Percentiles rank a stretch among this genome's conserved stretches.
Evolutionary conservation across 495 filamentous ascomycete genomes (phyloP).

Genomic region (Neurospora sp.): DNA sequence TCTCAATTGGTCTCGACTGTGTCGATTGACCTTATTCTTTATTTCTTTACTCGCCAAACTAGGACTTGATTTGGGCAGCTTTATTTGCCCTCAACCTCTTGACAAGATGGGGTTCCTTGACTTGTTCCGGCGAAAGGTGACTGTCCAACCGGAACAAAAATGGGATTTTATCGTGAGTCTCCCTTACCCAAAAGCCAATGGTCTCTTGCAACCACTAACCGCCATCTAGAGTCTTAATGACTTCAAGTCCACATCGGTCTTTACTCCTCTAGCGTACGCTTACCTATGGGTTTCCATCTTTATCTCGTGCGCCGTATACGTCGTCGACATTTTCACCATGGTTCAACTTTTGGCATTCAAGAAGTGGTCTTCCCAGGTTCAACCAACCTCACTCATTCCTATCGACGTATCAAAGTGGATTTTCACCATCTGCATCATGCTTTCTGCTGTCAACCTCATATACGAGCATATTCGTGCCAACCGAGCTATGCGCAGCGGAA

Average conservation of each 20-base stretch:
- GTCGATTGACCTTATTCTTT: conserved; percentile 7
- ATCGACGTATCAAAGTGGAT: conserved; percentile 76
- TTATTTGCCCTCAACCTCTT: conserved; percentile 16
- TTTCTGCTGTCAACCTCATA: conserved; percentile 67
- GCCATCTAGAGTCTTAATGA: conserved; percentile 66
- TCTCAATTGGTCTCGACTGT: not conserved
- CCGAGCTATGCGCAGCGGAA: conserved; percentile 68
- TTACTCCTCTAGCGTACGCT: conserved; percentile 68
- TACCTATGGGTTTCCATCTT: conserved; percentile 72
- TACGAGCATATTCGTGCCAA: conserved; percentile 71
- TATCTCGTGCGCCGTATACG: conserved; percentile 76
- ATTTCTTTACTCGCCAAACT: conserved; percentile 15
- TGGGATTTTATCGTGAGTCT: conserved; percentile 86
- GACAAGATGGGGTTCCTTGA: conserved; percentile 65
- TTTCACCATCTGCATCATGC: conserved; percentile 78
- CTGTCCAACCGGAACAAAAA: conserved; percentile 69
- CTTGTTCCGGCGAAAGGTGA: conserved; percentile 54
- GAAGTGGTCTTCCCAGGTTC: conserved; percentile 47
- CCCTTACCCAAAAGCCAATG: conserved; percentile 2
- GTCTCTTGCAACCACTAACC: not conserved
- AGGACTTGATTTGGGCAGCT: conserved; percentile 21
- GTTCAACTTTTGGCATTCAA: conserved; percentile 80
- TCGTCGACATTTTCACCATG: conserved; percentile 84
- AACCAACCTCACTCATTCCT: conserved; percentile 36
- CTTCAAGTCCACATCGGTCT: conserved; percentile 73